Conservation (phyloP, 140 eudicot genomes). For the Oenanthe javanica region DNA sequence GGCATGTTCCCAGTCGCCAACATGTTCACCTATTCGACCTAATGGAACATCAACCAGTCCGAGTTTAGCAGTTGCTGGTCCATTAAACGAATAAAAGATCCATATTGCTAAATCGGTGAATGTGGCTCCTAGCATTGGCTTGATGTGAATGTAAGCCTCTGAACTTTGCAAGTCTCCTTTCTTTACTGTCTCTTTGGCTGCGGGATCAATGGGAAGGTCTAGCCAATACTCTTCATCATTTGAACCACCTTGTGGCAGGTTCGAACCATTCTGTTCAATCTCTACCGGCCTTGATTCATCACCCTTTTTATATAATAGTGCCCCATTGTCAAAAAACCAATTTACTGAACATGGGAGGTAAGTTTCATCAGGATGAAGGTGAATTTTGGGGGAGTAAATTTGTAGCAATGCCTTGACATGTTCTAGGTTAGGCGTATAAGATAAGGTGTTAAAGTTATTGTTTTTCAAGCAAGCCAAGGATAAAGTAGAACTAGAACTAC, state of each 20-base stretch:
- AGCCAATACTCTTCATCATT: constrained; percentile 72
- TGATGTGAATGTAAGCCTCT: constrained; percentile 56
- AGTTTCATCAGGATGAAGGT: constrained; percentile 58
- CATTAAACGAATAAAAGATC: constrained; percentile 69
- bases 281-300: constrained; percentile 46
- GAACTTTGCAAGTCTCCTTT: constrained; percentile 47
- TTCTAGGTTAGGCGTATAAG: constrained; percentile 41
- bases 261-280: constrained; percentile 41
- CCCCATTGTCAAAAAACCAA: constrained; percentile 69
- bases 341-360: constrained; percentile 56
- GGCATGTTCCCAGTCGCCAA: constrained; percentile 86
- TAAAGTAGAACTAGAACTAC: constrained; percentile 19
- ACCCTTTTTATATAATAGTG: constrained; percentile 46
- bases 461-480: constrained; percentile 54
- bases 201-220: constrained; percentile 53
- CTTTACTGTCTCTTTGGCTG: constrained; percentile 36
- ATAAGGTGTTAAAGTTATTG: constrained; percentile 26
- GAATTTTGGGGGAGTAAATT: constrained; percentile 54
- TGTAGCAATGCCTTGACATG: constrained; percentile 38
- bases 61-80: constrained; percentile 56
- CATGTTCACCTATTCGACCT: constrained; percentile 66
- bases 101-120: constrained; percentile 64
- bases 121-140: constrained; percentile 69
- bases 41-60: constrained; percentile 47
- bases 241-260: constrained; percentile 78